phyloP scores from a whole-genome alignment of 176 grass and related monocot species.

The Eleusine indica region DNA sequence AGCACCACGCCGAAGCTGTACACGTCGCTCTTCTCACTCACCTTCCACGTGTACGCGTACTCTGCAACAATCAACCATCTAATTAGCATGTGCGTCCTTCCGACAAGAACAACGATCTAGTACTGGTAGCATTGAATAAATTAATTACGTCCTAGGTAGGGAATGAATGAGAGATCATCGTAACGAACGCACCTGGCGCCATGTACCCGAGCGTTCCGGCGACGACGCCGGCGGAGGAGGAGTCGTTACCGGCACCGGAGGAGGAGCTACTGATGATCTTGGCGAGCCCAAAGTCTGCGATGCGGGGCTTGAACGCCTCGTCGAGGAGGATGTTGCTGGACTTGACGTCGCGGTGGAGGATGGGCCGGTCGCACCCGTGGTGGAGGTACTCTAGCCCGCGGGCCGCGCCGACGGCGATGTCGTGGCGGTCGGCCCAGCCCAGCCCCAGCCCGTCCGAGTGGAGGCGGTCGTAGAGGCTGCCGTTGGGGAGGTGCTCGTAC shows the following conservation, averaged over 20 bases:
- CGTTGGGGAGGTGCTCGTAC: constrained; percentile 95
- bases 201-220: constrained; percentile 90
- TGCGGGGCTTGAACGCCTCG: constrained; percentile 73
- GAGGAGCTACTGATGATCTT: constrained; percentile 54
- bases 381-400: constrained; percentile 83
- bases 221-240: constrained; percentile 47
- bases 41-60: constrained; percentile 82
- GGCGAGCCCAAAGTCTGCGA: constrained; percentile 92
- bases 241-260: background rate
- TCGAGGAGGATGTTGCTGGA: constrained; percentile 97
- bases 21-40: constrained; percentile 88
- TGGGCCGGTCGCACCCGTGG: constrained; percentile 72
- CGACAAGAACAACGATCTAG: background rate
- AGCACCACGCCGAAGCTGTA: constrained; percentile 85
- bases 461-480: constrained; percentile 69
- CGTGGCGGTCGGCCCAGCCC: constrained; percentile 59
- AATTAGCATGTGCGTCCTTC: background rate
- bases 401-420: constrained; percentile 72
- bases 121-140: too few species aligned
- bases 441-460: constrained; percentile 48
- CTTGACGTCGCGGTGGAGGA: constrained; percentile 95
- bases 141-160: too few species aligned
- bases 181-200: constrained; percentile 54
- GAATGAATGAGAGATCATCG: background rate
- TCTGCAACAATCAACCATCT: constrained; percentile 23